These are phyloP conservation scores for Lanmaoa pseudosensibilis DNA, from an alignment of 768 basidiomycete species.

Conservation along the genomic window DNA sequence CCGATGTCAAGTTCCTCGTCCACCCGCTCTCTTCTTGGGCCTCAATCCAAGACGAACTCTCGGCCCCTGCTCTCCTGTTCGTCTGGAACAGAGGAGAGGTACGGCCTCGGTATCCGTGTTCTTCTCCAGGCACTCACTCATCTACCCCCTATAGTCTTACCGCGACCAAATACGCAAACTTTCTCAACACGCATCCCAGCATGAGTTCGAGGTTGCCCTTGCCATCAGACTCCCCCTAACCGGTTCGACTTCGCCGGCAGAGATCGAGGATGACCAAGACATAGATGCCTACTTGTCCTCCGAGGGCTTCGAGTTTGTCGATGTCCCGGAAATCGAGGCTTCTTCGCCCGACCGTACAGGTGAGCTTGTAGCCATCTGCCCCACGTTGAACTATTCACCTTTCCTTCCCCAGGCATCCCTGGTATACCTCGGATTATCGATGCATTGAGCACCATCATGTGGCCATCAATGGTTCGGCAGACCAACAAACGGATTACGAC, in stretches of 20 bases:
- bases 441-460: conserved; percentile 85
- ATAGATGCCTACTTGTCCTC: conserved; percentile 67
- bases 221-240: conserved; percentile 54
- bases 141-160: conserved; percentile 47
- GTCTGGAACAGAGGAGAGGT: conserved; percentile 73
- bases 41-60: conserved; percentile 37
- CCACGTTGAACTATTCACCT: background rate
- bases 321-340: conserved; percentile 30
- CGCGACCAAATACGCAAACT: conserved; percentile 54
- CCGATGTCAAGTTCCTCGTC: conserved; percentile 66
- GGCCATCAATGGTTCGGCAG: conserved; percentile 66
- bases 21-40: conserved; percentile 46
- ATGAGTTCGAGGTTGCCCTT: conserved; percentile 70
- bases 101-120: conserved; percentile 19
- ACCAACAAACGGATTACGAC: background rate
- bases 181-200: conserved; percentile 45
- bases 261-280: conserved; percentile 49
- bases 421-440: conserved; percentile 71
- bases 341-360: conserved; percentile 16
- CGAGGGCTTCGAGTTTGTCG: conserved; percentile 77
- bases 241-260: conserved; percentile 17
- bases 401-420: conserved; percentile 40
- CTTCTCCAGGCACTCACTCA: background rate
- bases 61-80: conserved; percentile 69
- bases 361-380: conserved; percentile 1